Evolutionary conservation across 345 rosid genomes (phyloP).

Genomic region (Diplotaxis tenuifolia): DNA sequence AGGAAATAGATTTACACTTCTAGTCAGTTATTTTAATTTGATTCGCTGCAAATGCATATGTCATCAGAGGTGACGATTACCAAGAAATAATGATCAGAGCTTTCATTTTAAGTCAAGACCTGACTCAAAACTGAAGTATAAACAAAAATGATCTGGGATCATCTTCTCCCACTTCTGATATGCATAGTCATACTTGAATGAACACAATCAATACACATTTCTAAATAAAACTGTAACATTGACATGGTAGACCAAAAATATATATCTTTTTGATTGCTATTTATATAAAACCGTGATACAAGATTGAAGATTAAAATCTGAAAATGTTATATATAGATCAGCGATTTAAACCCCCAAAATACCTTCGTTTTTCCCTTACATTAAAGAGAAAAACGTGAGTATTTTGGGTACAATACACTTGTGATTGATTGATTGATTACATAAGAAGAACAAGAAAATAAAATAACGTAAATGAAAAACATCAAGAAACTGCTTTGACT

Average conservation of each 20-base stretch:
- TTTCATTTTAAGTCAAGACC: neutral
- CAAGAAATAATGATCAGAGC: conserved; percentile 14
- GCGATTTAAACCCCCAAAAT: conserved; percentile 35
- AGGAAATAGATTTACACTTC: neutral
- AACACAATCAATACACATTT: neutral
- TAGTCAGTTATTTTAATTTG: neutral
- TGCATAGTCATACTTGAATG: neutral
- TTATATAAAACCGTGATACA: too few relatives aligned
- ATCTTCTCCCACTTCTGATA: neutral
- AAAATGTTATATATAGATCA: conserved; percentile 18
- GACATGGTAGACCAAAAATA: neutral
- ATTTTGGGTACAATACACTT: conserved; percentile 38
- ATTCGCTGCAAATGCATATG: conserved; percentile 16
- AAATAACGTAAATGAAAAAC: neutral
- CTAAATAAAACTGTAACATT: neutral
- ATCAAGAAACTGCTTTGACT: conserved; percentile 37
- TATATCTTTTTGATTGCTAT: too few relatives aligned
- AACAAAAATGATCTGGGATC: neutral
- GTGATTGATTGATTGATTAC: conserved; percentile 10
- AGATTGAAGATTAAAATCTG: too few relatives aligned
- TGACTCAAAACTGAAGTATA: neutral
- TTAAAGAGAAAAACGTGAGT: conserved; percentile 35
- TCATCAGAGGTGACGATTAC: conserved; percentile 21
- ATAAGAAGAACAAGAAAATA: neutral
- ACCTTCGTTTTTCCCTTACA: conserved; percentile 40